A percentile compares a stretch with the other conserved stretches of the same genome.
Conservation (phyloP, 257 asterid genomes). For the Salvia hispanica region DNA sequence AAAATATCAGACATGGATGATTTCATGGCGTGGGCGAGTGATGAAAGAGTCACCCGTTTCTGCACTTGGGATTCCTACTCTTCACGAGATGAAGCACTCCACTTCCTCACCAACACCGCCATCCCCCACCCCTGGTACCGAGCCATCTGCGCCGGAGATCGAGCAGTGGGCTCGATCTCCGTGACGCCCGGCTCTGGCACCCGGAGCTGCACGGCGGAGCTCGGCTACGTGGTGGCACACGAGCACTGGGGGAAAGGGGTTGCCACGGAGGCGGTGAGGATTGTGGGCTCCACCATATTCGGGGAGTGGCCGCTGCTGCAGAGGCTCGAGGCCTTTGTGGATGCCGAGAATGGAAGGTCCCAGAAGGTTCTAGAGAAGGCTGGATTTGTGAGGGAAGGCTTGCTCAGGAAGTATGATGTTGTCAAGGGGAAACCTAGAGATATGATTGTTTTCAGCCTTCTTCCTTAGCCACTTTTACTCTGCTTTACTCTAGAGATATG, state of each 20-base stretch:
- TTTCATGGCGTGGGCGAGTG: slow-evolving; percentile 63
- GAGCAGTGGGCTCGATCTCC: slow-evolving; percentile 52
- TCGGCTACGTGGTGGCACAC: slow-evolving; percentile 52
- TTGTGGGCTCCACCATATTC: slow-evolving; percentile 50
- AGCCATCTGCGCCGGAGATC: slow-evolving; percentile 43
- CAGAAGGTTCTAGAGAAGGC: slow-evolving; percentile 64
- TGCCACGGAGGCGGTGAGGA: slow-evolving; percentile 49
- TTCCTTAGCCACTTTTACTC: slow-evolving; percentile 1
- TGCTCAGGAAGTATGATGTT: slow-evolving; percentile 46
- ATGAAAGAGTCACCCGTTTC: slow-evolving; percentile 49
- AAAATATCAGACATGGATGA: slow-evolving; percentile 46
- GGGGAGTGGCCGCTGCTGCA: slow-evolving; percentile 46
- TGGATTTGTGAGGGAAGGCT: slow-evolving; percentile 64
- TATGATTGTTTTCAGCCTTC: slow-evolving; percentile 41
- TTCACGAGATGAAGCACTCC: slow-evolving; percentile 39
- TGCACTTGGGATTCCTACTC: slow-evolving; percentile 59
- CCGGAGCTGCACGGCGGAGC: slow-evolving; percentile 43
- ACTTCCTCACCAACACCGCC: slow-evolving; percentile 39
- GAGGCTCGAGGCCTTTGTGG: slow-evolving; percentile 77
- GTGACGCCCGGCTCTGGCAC: slow-evolving; percentile 47
- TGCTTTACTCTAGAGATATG: too few species aligned
- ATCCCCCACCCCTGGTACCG: slow-evolving; percentile 45
- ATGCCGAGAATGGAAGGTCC: slow-evolving; percentile 64
- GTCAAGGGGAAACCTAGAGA: slow-evolving; percentile 32
- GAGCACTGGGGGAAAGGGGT: slow-evolving; percentile 67